phyloP scores from a whole-genome alignment of 1,284 basidiomycete genomes.

The Puccinia hordei region DNA sequence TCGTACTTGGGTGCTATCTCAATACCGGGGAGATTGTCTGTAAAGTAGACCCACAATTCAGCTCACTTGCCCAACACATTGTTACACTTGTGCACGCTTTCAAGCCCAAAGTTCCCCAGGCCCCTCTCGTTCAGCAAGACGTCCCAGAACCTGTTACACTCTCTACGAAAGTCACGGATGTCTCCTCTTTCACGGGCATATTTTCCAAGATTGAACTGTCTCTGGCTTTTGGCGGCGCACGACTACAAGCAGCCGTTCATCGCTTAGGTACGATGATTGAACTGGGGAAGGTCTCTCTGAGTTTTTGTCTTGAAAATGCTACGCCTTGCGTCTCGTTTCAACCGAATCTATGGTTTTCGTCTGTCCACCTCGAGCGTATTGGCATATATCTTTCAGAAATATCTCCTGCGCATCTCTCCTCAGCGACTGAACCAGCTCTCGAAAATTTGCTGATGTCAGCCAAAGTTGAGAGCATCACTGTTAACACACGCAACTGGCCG shows the following conservation, averaged over 20 bases:
- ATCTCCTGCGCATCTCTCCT: neutral
- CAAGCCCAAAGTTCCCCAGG: neutral
- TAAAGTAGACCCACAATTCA: slow-evolving; percentile 27
- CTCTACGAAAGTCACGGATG: neutral
- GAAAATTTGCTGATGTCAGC: slow-evolving; percentile 36
- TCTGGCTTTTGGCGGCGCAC: slow-evolving; percentile 24
- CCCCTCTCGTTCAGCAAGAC: neutral
- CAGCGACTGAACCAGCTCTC: neutral
- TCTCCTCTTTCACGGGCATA: neutral
- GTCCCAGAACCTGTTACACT: neutral
- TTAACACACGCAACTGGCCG: slow-evolving; percentile 6
- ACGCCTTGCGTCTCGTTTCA: neutral
- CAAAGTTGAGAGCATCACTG: slow-evolving; percentile 6
- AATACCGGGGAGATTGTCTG: slow-evolving; percentile 20
- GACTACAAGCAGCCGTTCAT: slow-evolving; percentile 30
- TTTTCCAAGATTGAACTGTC: slow-evolving; percentile 22
- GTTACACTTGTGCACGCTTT: slow-evolving; percentile 17
- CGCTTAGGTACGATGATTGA: slow-evolving; percentile 19
- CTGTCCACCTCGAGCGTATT: slow-evolving; percentile 17
- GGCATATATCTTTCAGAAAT: slow-evolving; percentile 31
- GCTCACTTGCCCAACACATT: slow-evolving; percentile 34
- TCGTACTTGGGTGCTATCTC: slow-evolving; percentile 14
- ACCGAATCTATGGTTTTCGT: neutral
- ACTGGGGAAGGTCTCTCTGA: slow-evolving; percentile 10
- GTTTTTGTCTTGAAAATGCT: slow-evolving; percentile 3